phyloP scores from a whole-genome alignment of 305 asterid genomes.

The Fraxinus latifolia region DNA sequence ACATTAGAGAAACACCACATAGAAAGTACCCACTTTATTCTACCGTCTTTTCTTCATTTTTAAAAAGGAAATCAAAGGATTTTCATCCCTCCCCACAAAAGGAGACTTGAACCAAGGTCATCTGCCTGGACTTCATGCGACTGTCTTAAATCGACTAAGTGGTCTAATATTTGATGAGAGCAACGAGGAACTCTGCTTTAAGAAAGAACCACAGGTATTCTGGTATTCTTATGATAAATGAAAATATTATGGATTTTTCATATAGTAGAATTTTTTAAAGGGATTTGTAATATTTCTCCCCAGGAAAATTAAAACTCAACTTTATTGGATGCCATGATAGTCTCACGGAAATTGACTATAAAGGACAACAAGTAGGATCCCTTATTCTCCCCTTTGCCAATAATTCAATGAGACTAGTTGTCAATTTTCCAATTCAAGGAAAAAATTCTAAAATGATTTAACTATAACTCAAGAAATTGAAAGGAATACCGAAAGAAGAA shows the following conservation, averaged over 20 bases:
- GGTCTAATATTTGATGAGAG: not conserved
- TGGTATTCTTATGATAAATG: not conserved
- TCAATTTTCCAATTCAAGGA: not conserved
- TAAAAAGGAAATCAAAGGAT: not conserved
- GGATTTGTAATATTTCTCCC: not conserved
- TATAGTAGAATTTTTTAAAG: not conserved
- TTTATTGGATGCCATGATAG: not conserved
- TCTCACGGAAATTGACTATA: not conserved
- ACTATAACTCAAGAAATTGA: not conserved
- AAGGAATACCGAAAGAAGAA: constrained; percentile 68
- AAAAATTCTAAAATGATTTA: not conserved
- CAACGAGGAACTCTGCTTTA: not conserved
- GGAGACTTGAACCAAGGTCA: not conserved
- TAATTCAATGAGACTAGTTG: not conserved
- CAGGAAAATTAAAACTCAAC: not conserved
- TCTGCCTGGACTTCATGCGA: not conserved
- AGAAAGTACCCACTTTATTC: not conserved
- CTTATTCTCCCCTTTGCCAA: constrained; percentile 2
- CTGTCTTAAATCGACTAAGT: not conserved
- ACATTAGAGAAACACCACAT: not conserved
- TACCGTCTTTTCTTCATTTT: not conserved
- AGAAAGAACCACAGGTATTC: not conserved
- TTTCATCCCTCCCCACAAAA: not conserved
- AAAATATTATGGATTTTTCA: not conserved
- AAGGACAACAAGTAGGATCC: not conserved